Evolutionary conservation across 352 stramenopile genomes (phyloP).

Genomic region (Pythium brassicae): DNA sequence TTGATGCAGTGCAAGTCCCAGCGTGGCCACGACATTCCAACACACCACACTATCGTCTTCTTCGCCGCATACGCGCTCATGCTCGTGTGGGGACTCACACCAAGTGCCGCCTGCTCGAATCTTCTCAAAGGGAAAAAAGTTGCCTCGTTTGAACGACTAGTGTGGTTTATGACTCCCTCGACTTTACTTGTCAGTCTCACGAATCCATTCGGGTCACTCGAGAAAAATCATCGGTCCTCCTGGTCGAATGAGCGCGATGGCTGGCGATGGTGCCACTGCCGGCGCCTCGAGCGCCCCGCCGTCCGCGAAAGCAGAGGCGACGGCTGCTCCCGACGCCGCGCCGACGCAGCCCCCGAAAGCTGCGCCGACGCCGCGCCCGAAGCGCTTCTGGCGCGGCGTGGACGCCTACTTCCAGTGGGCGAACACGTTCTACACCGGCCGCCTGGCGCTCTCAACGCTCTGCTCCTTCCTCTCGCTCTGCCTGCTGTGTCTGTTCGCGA

Average conservation of each 20-base stretch:
- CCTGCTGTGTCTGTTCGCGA: conserved; percentile 32
- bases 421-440: conserved; percentile 72
- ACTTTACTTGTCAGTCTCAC: too few relatives aligned
- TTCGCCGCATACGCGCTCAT: too few relatives aligned
- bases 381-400: conserved; percentile 22
- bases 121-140: too few relatives aligned
- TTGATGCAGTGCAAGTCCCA: too few relatives aligned
- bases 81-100: too few relatives aligned
- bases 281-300: neutral
- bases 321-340: neutral
- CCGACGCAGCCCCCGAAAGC: neutral
- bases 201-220: too few relatives aligned
- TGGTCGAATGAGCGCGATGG: conserved; percentile 1
- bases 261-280: neutral
- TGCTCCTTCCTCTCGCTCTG: conserved; percentile 37
- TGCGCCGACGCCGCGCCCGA: conserved; percentile 2
- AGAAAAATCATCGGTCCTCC: neutral
- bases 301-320: neutral
- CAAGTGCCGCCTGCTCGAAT: too few relatives aligned
- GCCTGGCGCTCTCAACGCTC: conserved; percentile 42
- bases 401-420: conserved; percentile 52
- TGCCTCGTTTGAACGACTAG: too few relatives aligned
- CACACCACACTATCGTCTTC: too few relatives aligned
- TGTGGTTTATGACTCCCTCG: too few relatives aligned
- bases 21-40: too few relatives aligned